phyloP scores from a whole-genome alignment of 2,329 filamentous ascomycete species.

The Aureobasidium sp. region DNA sequence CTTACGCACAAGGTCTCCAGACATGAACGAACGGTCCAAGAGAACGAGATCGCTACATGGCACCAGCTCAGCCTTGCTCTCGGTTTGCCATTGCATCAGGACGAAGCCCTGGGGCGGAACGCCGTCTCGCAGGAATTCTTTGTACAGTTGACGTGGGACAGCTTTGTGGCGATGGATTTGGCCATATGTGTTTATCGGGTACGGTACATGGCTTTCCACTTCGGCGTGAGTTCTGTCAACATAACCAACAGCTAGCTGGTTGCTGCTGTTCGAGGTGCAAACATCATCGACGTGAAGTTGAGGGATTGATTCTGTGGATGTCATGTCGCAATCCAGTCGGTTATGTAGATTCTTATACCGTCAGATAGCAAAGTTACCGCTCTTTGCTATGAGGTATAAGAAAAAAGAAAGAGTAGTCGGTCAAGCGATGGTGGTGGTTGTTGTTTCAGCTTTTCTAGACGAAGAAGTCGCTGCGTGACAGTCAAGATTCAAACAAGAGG shows the following conservation, averaged over 20 bases:
- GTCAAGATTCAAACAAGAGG: not conserved
- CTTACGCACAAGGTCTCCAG: conserved; percentile 51
- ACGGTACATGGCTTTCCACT: conserved; percentile 40
- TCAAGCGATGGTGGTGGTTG: not conserved
- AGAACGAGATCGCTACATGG: conserved; percentile 39
- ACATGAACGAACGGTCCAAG: conserved; percentile 47
- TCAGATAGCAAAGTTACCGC: not conserved
- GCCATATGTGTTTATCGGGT: conserved; percentile 34
- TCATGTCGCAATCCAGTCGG: not conserved
- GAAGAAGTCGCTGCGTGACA: not conserved
- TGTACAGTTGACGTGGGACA: conserved; percentile 29
- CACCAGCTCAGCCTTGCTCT: conserved; percentile 21
- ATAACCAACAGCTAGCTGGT: conserved; percentile 37
- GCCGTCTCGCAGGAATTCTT: conserved; percentile 36
- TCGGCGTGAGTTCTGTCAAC: conserved; percentile 39
- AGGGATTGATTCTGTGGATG: not conserved
- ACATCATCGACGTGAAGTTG: conserved; percentile 32
- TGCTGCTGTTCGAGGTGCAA: conserved; percentile 31
- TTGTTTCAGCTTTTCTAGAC: not conserved
- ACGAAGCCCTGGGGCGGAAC: conserved; percentile 47
- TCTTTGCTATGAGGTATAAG: not conserved
- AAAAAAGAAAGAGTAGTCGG: not conserved
- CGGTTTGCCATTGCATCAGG: conserved; percentile 43
- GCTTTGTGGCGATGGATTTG: conserved; percentile 32
- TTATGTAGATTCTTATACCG: not conserved